Conservation (phyloP, 2,329 filamentous ascomycete genomes). For the Trichoderma sp. region DNA sequence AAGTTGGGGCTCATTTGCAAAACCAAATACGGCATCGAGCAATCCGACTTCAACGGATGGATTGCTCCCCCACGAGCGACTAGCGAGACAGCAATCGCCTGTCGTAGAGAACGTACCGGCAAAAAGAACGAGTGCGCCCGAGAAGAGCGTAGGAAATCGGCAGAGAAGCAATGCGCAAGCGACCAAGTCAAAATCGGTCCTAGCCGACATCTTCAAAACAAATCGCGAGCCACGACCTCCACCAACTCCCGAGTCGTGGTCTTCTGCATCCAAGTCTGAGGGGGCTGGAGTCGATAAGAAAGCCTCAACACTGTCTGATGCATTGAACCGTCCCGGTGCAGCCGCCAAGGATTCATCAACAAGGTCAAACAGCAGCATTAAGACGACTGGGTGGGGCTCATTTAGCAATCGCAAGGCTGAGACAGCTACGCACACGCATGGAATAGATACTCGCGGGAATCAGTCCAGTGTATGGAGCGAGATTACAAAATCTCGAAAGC, state of each 20-base stretch:
- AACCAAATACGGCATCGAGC: conserved; percentile 9
- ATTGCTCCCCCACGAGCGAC: conserved; percentile 47
- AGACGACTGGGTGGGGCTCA: conserved; percentile 32
- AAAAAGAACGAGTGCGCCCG: neutral
- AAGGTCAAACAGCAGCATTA: conserved; percentile 8
- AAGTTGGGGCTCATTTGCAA: conserved; percentile 33
- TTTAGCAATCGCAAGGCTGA: conserved; percentile 34
- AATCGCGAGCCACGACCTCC: conserved; percentile 36
- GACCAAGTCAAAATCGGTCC: conserved; percentile 37
- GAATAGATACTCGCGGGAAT: conserved; percentile 28
- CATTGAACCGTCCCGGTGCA: neutral
- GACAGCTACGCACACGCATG: conserved; percentile 21
- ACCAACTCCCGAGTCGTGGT: conserved; percentile 37
- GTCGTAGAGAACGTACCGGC: conserved; percentile 9
- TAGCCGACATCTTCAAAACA: conserved; percentile 42
- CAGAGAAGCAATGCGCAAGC: conserved; percentile 27
- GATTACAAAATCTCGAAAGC: conserved; percentile 28
- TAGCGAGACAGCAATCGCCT: conserved; percentile 40
- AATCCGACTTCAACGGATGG: conserved; percentile 29
- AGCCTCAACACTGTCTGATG: neutral
- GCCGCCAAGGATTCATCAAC: conserved; percentile 8
- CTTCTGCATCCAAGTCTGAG: conserved; percentile 26
- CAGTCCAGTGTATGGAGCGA: conserved; percentile 31
- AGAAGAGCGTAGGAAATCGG: neutral
- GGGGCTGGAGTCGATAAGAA: neutral